Evolutionary conservation across 768 basidiomycete genomes (phyloP).

Genomic region (Naganishia vaughanmartiniae): DNA sequence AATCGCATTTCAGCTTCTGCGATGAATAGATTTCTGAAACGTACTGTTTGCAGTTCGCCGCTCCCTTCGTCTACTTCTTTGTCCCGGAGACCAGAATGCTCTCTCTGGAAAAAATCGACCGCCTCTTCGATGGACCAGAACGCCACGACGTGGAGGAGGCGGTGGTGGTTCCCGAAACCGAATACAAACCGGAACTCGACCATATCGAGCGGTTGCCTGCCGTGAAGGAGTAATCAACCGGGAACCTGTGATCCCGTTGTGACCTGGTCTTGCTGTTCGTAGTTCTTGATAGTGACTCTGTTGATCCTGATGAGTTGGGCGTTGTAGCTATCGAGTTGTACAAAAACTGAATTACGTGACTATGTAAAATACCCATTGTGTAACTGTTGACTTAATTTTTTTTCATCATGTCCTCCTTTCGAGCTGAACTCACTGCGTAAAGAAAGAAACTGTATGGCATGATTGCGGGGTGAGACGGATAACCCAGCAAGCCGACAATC

Average conservation of each 20-base stretch:
- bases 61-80: conserved; percentile 33
- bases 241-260: not conserved
- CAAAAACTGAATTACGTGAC: not conserved
- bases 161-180: conserved; percentile 5
- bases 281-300: not conserved
- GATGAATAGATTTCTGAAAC: not conserved
- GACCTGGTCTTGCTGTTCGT: not conserved
- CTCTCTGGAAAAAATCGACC: conserved; percentile 18
- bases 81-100: conserved; percentile 37
- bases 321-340: not conserved
- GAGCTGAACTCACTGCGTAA: not conserved
- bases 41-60: conserved; percentile 14
- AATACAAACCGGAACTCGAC: conserved; percentile 26
- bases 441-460: no score
- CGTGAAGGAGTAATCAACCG: conserved; percentile 18
- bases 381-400: not conserved
- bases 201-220: conserved; percentile 24
- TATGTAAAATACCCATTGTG: not conserved
- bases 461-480: no score
- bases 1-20: not conserved
- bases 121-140: conserved; percentile 15
- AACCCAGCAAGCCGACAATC: not conserved
- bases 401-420: not conserved
- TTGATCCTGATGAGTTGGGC: not conserved
- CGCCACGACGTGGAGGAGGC: conserved; percentile 21